Percentiles rank a stretch among this genome's conserved stretches.
Evolutionary conservation across 2,329 filamentous ascomycete species (phyloP).

Genomic region (Alternaria hordeiaustralica): DNA sequence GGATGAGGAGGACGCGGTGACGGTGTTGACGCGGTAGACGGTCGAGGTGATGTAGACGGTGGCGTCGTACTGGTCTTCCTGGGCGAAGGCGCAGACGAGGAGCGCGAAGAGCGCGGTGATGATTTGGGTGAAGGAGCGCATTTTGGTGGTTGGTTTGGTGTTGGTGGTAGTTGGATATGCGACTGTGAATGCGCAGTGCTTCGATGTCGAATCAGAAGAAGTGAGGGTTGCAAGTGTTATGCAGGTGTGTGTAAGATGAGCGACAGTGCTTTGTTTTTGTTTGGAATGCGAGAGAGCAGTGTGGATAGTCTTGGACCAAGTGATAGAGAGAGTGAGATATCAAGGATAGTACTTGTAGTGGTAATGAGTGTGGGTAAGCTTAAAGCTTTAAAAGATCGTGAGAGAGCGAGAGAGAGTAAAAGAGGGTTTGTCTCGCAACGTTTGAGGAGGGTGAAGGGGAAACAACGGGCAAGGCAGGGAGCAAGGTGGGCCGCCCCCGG

Average conservation of each 20-base stretch:
- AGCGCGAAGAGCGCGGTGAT: slow-evolving; percentile 44
- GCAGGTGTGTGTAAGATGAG: slow-evolving; percentile 12
- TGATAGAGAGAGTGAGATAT: slow-evolving; percentile 1
- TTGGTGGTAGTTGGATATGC: slow-evolving; percentile 7
- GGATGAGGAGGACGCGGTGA: slow-evolving; percentile 42
- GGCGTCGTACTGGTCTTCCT: slow-evolving; percentile 36
- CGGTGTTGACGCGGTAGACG: slow-evolving; percentile 48
- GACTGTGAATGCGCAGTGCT: slow-evolving; percentile 4
- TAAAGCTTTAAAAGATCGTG: slow-evolving; percentile 12
- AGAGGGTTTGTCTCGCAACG: slow-evolving; percentile 20
- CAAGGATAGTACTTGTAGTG: not conserved
- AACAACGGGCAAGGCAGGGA: slow-evolving; percentile 19
- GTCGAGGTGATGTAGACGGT: slow-evolving; percentile 49
- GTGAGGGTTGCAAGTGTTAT: slow-evolving; percentile 5
- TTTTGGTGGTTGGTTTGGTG: slow-evolving; percentile 30
- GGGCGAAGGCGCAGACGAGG: slow-evolving; percentile 39
- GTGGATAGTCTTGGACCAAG: slow-evolving; percentile 11
- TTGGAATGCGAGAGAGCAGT: slow-evolving; percentile 18
- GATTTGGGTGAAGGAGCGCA: slow-evolving; percentile 46
- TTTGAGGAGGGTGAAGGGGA: slow-evolving; percentile 25
- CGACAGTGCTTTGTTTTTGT: not conserved
- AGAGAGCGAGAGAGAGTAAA: slow-evolving; percentile 18
- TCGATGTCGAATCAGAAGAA: slow-evolving; percentile 12
- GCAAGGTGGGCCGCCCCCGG: slow-evolving; percentile 9
- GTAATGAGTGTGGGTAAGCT: slow-evolving; percentile 5